phyloP scores from a whole-genome alignment of 176 grass and related monocot species.

The Bonia amplexicaulis region DNA sequence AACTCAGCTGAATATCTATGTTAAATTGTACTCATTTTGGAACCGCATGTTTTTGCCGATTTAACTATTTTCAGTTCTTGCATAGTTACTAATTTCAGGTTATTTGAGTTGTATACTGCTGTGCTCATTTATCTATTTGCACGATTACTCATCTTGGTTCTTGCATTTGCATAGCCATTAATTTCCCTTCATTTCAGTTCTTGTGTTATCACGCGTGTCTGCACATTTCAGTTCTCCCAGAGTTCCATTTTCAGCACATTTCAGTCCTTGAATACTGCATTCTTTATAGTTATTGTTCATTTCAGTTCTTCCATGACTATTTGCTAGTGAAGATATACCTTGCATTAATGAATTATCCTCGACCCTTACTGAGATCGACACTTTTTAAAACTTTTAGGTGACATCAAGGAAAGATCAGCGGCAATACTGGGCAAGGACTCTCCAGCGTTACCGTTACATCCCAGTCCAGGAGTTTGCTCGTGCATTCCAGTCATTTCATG shows the following conservation, averaged over 20 bases:
- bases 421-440: slow-evolving; percentile 42
- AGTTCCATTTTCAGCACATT: too few relatives aligned
- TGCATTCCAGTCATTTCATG: slow-evolving; percentile 47
- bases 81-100: not conserved
- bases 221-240: not conserved
- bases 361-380: not conserved
- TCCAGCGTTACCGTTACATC: slow-evolving; percentile 27
- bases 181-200: not conserved
- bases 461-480: slow-evolving; percentile 52
- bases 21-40: not conserved
- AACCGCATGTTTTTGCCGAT: not conserved
- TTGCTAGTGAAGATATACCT: not conserved
- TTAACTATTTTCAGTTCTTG: not conserved
- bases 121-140: not conserved
- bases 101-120: not conserved
- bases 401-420: slow-evolving; percentile 58
- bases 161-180: not conserved
- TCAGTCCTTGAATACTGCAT: not conserved
- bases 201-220: not conserved
- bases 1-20: not conserved
- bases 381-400: slow-evolving; percentile 28
- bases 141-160: not conserved
- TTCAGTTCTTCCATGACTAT: not conserved
- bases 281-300: not conserved
- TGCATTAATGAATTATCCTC: not conserved